Evolutionary conservation across 1,284 basidiomycete genomes (phyloP).

Genomic region (Leccinum subrobustum): DNA sequence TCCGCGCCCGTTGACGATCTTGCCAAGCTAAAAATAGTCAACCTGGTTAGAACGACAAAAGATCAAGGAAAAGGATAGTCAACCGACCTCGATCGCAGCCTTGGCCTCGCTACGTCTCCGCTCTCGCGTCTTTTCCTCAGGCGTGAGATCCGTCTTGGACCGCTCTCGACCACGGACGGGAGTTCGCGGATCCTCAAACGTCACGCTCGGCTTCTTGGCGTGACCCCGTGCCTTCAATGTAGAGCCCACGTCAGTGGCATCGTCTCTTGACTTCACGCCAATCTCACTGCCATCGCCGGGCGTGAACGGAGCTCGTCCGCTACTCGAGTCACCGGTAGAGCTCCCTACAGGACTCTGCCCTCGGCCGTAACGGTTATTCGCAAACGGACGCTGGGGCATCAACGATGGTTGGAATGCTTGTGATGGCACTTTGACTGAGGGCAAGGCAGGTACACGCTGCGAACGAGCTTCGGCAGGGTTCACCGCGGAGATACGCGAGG

Average conservation of each 20-base stretch:
- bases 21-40: slow-evolving; percentile 56
- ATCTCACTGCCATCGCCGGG: slow-evolving; percentile 74
- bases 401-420: slow-evolving; percentile 13
- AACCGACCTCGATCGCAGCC: slow-evolving; percentile 71
- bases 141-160: slow-evolving; percentile 35
- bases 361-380: slow-evolving; percentile 31
- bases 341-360: slow-evolving; percentile 68
- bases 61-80: neutral
- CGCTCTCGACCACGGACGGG: slow-evolving; percentile 29
- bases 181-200: slow-evolving; percentile 44
- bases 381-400: slow-evolving; percentile 49
- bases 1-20: slow-evolving; percentile 73
- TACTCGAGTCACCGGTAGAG: slow-evolving; percentile 77
- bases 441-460: slow-evolving; percentile 8
- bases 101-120: slow-evolving; percentile 72
- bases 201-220: slow-evolving; percentile 57
- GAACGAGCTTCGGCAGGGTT: slow-evolving; percentile 14
- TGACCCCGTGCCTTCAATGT: slow-evolving; percentile 37
- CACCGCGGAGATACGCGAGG: slow-evolving; percentile 12
- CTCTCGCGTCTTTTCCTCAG: slow-evolving; percentile 59
- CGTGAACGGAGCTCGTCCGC: slow-evolving; percentile 65
- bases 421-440: slow-evolving; percentile 12
- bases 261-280: slow-evolving; percentile 35
- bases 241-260: slow-evolving; percentile 36
- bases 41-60: slow-evolving; percentile 3